phyloP scores from a whole-genome alignment of 164 flowering plant species.

The Tetracentron sinense region DNA sequence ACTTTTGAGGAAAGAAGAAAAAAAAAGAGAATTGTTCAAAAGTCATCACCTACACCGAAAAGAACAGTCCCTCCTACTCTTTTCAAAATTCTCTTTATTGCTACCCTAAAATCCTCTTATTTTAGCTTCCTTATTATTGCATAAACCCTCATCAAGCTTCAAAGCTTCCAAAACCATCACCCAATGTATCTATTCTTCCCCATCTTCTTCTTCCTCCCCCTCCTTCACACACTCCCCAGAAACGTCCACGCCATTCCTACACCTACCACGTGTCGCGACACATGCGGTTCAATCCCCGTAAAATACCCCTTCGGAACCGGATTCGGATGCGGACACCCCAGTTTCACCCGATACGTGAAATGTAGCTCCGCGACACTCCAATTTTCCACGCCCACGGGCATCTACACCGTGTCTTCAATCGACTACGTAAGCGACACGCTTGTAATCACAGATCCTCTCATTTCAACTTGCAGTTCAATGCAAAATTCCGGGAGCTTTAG shows the following conservation, averaged over 20 bases:
- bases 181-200: background rate
- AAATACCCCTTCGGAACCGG: constrained; percentile 59
- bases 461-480: constrained; percentile 67
- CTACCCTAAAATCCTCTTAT: too few species aligned
- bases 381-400: constrained; percentile 45
- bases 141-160: too few species aligned
- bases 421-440: constrained; percentile 42
- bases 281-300: constrained; percentile 42
- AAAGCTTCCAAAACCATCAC: too few species aligned
- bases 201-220: constrained; percentile 15
- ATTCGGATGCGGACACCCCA: constrained; percentile 65
- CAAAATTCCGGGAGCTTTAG: constrained; percentile 66
- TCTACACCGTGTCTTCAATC: constrained; percentile 37
- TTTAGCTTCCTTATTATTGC: too few species aligned
- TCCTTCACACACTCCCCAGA: constrained; percentile 2
- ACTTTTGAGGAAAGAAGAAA: too few species aligned
- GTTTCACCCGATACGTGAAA: constrained; percentile 40
- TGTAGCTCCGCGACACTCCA: constrained; percentile 39
- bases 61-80: too few species aligned
- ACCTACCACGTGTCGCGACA: constrained; percentile 25
- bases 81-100: too few species aligned
- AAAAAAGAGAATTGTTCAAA: too few species aligned
- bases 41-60: too few species aligned
- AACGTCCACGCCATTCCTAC: constrained; percentile 9
- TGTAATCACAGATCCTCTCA: constrained; percentile 44